Evolutionary conservation across 495 filamentous ascomycete genomes (phyloP).

Genomic region (Staphylotrichum tortipilum): DNA sequence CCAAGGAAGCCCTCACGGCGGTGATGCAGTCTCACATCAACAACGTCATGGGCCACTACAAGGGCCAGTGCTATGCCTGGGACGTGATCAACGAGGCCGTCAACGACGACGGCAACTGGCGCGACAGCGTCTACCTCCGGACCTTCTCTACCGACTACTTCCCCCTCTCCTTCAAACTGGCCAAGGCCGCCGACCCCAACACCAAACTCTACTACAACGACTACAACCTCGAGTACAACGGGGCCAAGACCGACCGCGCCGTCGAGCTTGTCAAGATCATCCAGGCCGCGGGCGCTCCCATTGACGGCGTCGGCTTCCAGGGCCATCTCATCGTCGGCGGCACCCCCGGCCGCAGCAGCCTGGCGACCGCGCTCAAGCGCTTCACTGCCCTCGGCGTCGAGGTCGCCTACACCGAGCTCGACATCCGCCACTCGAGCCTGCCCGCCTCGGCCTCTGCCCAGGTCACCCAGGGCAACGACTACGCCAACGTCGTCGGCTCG

Average conservation of each 20-base stretch:
- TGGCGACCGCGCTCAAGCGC: constrained; percentile 31
- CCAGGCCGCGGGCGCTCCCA: constrained; percentile 40
- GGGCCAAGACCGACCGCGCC: constrained; percentile 40
- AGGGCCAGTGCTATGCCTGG: constrained; percentile 41
- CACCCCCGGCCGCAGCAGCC: constrained; percentile 33
- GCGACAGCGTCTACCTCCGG: constrained; percentile 30
- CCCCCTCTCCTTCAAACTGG: constrained; percentile 40
- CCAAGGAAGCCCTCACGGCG: constrained; percentile 40
- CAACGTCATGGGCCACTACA: constrained; percentile 46
- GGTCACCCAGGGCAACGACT: constrained; percentile 48
- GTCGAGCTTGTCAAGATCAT: constrained; percentile 41
- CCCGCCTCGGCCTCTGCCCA: constrained; percentile 31
- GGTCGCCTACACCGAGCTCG: constrained; percentile 56
- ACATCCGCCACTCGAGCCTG: constrained; percentile 42
- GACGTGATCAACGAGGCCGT: constrained; percentile 51
- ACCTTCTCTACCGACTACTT: constrained; percentile 41
- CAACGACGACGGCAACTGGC: constrained; percentile 35
- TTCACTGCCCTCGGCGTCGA: constrained; percentile 46
- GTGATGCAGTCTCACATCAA: constrained; percentile 40
- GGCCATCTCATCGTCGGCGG: constrained; percentile 49
- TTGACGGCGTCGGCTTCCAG: constrained; percentile 54
- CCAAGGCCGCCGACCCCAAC: constrained; percentile 26
- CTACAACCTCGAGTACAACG: constrained; percentile 53
- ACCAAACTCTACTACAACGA: constrained; percentile 56
- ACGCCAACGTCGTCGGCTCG: constrained; percentile 42